A percentile compares a stretch with the other conserved stretches of the same genome.
phyloP scores from a whole-genome alignment of 345 rosid species.

The Turritis glabra region DNA sequence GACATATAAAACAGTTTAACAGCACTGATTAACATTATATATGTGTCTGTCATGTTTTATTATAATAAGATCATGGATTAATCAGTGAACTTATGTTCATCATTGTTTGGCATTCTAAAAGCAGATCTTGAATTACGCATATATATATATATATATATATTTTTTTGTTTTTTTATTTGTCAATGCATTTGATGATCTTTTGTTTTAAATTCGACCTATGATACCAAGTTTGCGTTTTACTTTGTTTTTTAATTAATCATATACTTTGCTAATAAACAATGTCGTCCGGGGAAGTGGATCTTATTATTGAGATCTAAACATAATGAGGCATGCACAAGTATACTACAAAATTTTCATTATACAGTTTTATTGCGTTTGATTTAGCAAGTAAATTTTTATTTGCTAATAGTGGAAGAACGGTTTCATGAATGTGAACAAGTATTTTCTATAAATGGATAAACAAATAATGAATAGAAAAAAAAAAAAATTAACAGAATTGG shows the following conservation, averaged over 20 bases:
- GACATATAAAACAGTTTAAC: background rate
- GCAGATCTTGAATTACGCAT: slow-evolving; percentile 16
- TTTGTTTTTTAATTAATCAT: background rate
- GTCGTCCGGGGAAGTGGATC: slow-evolving; percentile 23
- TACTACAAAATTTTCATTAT: too few species aligned
- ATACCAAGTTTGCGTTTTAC: background rate
- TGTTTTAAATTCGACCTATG: background rate
- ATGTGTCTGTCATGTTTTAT: slow-evolving; percentile 26
- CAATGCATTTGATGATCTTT: slow-evolving; percentile 1
- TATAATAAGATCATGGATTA: slow-evolving; percentile 15
- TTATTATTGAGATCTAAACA: slow-evolving; percentile 16
- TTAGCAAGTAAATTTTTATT: background rate
- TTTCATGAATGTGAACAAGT: background rate
- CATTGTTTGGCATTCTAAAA: slow-evolving; percentile 31
- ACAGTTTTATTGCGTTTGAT: background rate
- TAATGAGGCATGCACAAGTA: background rate
- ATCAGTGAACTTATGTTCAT: slow-evolving; percentile 17
- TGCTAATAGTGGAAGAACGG: background rate
- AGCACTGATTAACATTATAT: slow-evolving; percentile 21
- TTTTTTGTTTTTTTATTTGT: too few species aligned
- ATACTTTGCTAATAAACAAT: slow-evolving; percentile 21
- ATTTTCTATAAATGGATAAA: background rate
- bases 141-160: too few species aligned
- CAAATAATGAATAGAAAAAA: background rate
- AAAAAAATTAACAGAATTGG: background rate